Conservation (phyloP, 2,329 filamentous ascomycete species). For the Clarireedia sp. region DNA sequence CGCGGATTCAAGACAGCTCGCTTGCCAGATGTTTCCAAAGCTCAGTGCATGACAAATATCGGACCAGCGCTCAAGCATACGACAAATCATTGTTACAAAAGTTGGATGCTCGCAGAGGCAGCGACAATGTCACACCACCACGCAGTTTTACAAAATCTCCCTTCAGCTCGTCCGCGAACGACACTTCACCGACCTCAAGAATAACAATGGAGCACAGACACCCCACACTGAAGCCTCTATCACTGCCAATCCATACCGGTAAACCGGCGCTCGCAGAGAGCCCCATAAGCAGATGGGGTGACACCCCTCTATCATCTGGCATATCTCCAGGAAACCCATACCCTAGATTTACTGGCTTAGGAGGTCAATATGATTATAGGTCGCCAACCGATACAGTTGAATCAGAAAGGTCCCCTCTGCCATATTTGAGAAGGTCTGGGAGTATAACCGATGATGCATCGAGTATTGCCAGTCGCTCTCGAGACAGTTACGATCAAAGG, state of each 20-base stretch:
- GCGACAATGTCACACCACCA: slow-evolving; percentile 29
- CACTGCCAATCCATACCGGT: slow-evolving; percentile 27
- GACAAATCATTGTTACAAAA: slow-evolving; percentile 33
- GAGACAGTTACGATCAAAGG: slow-evolving; percentile 55
- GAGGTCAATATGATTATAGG: slow-evolving; percentile 22
- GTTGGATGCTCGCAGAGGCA: slow-evolving; percentile 25
- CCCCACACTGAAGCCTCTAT: slow-evolving; percentile 29
- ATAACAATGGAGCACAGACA: slow-evolving; percentile 25
- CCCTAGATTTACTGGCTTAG: slow-evolving; percentile 16
- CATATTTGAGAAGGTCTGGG: slow-evolving; percentile 36
- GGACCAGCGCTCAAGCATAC: slow-evolving; percentile 31
- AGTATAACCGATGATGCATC: slow-evolving; percentile 40
- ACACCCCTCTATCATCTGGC: slow-evolving; percentile 24
- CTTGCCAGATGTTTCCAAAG: slow-evolving; percentile 25
- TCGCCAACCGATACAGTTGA: slow-evolving; percentile 27
- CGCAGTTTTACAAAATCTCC: slow-evolving; percentile 21
- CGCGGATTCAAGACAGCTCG: slow-evolving; percentile 10
- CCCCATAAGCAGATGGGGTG: slow-evolving; percentile 27
- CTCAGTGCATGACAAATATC: slow-evolving; percentile 29
- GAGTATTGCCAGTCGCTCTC: slow-evolving; percentile 42
- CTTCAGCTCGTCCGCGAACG: slow-evolving; percentile 28
- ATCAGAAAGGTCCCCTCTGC: slow-evolving; percentile 25
- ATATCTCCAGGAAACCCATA: slow-evolving; percentile 24
- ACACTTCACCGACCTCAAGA: slow-evolving; percentile 29
- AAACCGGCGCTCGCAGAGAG: slow-evolving; percentile 25